These are phyloP conservation scores for Tylopilus subfusipes DNA, from an alignment of 768 basidiomycete species.

Conservation along the genomic window DNA sequence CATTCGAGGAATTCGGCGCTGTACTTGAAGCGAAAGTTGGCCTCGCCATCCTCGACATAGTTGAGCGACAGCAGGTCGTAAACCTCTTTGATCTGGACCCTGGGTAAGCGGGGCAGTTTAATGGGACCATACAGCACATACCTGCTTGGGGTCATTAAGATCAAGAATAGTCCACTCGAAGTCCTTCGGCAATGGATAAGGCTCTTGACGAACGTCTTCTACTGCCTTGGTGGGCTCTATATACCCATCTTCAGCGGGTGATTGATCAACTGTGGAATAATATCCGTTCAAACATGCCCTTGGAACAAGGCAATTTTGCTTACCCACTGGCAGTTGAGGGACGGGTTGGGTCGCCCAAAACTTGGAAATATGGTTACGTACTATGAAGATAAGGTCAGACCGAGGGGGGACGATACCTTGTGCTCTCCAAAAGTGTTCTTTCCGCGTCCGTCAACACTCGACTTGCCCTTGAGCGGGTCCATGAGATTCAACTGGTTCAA, in stretches of 20 bases:
- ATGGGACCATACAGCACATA: conserved; percentile 20
- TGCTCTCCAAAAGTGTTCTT: conserved; percentile 84
- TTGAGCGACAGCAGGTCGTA: conserved; percentile 88
- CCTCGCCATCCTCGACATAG: conserved; percentile 96
- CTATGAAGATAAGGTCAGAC: not conserved
- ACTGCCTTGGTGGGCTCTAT: conserved; percentile 79
- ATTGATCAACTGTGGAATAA: conserved; percentile 51
- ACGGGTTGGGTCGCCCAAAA: conserved; percentile 99
- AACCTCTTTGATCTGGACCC: conserved; percentile 75
- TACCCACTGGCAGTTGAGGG: conserved; percentile 78
- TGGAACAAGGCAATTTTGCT: conserved; percentile 4
- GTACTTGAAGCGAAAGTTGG: conserved; percentile 96
- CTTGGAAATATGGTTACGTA: conserved; percentile 37
- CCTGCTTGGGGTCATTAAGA: conserved; percentile 72
- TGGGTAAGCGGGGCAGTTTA: not conserved
- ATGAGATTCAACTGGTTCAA: conserved; percentile 78
- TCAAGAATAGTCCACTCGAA: conserved; percentile 90
- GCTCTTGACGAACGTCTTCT: conserved; percentile 82
- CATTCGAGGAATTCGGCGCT: conserved; percentile 92
- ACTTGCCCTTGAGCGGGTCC: conserved; percentile 82
- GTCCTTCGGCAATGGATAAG: conserved; percentile 84
- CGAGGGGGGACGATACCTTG: conserved; percentile 54
- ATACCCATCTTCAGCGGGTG: conserved; percentile 72
- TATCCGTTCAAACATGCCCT: not conserved
- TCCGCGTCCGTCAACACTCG: conserved; percentile 69